Evolutionary conservation across 2,329 filamentous ascomycete species (phyloP).

Genomic region (Hypoxylon rubiginosum): DNA sequence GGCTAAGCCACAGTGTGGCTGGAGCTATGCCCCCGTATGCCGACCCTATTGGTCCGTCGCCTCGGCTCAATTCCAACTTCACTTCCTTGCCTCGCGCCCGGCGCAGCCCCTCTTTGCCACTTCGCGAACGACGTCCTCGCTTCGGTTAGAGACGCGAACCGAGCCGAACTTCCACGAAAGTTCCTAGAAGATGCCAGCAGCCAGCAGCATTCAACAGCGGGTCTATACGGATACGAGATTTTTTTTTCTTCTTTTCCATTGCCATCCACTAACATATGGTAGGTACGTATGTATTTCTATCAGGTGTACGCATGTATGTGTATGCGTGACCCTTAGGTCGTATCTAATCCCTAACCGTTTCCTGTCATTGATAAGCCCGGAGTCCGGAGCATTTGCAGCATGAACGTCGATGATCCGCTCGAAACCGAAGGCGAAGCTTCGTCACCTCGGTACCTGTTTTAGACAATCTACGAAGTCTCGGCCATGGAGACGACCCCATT

Average conservation of each 20-base stretch:
- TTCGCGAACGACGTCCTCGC: conserved; percentile 1
- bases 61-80: conserved; percentile 31
- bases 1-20: conserved; percentile 27
- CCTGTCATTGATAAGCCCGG: conserved; percentile 1
- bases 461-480: conserved; percentile 15
- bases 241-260: background rate
- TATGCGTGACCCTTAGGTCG: background rate
- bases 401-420: conserved; percentile 2
- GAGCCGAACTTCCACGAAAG: conserved; percentile 1
- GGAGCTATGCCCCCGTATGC: conserved; percentile 19
- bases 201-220: conserved; percentile 12
- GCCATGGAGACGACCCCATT: conserved; percentile 10
- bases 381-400: conserved; percentile 4
- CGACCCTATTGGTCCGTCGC: conserved; percentile 8
- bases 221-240: no score
- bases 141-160: background rate
- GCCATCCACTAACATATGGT: background rate
- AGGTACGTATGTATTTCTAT: background rate
- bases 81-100: conserved; percentile 1
- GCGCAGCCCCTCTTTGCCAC: conserved; percentile 19
- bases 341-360: conserved; percentile 2
- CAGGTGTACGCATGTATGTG: background rate
- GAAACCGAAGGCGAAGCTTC: conserved; percentile 6
- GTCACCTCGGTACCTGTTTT: conserved; percentile 12
- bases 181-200: conserved; percentile 7